phyloP scores from a whole-genome alignment of 1,139 yeast genomes.

The Hyphopichia burtonii region DNA sequence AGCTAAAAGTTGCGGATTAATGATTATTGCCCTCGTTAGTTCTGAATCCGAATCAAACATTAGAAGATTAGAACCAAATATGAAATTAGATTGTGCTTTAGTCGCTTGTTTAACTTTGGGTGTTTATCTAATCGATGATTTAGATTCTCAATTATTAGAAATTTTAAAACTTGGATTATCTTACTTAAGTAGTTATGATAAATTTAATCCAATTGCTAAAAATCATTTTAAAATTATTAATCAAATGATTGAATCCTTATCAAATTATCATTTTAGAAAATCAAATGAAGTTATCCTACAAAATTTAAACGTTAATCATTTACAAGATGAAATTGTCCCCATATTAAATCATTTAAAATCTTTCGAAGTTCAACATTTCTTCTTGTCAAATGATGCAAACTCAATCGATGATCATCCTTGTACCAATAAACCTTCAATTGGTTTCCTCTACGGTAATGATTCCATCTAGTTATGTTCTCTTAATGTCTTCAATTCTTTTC shows the following conservation, averaged over 20 bases:
- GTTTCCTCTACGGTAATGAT: too few species aligned
- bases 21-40: background rate
- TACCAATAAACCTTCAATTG: too few species aligned
- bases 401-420: too few species aligned
- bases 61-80: background rate
- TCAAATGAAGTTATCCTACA: background rate
- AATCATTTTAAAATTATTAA: background rate
- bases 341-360: background rate
- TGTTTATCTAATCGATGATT: background rate
- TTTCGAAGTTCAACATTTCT: too few species aligned
- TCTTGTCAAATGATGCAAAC: too few species aligned
- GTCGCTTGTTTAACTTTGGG: background rate
- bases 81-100: background rate
- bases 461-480: background rate
- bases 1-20: background rate
- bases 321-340: background rate
- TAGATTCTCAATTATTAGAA: background rate
- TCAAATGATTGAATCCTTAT: background rate
- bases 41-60: background rate
- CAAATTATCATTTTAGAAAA: background rate
- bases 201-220: background rate
- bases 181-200: background rate
- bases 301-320: background rate
- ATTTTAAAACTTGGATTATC: background rate
- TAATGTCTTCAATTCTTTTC: background rate